Evolutionary conservation across 2,329 filamentous ascomycete genomes (phyloP).

Genomic region (Truncatella angustata): DNA sequence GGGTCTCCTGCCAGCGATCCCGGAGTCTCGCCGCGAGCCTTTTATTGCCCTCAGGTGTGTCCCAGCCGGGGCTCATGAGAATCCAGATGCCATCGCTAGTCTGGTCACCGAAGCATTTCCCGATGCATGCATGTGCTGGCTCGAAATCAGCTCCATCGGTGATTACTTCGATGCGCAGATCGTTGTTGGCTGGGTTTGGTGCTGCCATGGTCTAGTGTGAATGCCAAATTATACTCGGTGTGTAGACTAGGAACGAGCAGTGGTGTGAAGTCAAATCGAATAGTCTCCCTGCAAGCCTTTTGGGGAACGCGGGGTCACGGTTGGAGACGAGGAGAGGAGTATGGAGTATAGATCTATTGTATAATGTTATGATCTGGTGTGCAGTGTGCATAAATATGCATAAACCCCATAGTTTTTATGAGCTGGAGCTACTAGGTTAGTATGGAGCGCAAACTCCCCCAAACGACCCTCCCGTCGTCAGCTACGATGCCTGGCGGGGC

Average conservation of each 20-base stretch:
- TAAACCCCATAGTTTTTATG: slow-evolving; percentile 5
- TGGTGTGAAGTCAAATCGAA: too few relatives aligned
- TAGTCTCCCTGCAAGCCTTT: too few relatives aligned
- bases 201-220: not conserved
- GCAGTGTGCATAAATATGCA: not conserved
- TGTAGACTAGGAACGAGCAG: too few relatives aligned
- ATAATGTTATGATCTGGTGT: not conserved
- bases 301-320: too few relatives aligned
- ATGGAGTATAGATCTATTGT: not conserved
- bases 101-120: slow-evolving; percentile 49
- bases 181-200: slow-evolving; percentile 6
- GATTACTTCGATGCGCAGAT: slow-evolving; percentile 22
- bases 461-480: not conserved
- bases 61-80: slow-evolving; percentile 52
- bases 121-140: slow-evolving; percentile 27
- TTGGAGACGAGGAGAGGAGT: too few relatives aligned
- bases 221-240: not conserved
- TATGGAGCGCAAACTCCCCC: not conserved
- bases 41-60: slow-evolving; percentile 43
- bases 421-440: too few relatives aligned
- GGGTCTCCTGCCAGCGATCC: slow-evolving; percentile 38
- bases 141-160: slow-evolving; percentile 18
- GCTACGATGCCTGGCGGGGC: slow-evolving; percentile 6
- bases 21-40: slow-evolving; percentile 35
- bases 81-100: slow-evolving; percentile 49